Conservation (phyloP, 2,329 filamentous ascomycete genomes). For the Aspergillus texensis region DNA sequence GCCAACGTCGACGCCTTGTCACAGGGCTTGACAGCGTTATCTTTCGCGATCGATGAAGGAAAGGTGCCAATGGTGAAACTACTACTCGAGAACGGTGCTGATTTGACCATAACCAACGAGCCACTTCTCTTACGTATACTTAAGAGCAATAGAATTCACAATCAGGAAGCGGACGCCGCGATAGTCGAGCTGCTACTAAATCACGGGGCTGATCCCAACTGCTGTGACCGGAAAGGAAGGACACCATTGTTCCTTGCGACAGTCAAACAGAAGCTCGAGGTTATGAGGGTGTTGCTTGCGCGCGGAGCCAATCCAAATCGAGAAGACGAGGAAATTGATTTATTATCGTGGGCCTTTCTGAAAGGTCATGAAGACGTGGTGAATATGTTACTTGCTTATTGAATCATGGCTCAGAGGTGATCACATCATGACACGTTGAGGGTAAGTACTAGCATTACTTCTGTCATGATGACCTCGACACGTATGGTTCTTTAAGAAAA, state of each 20-base stretch:
- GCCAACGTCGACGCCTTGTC: background rate
- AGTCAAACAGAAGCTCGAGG: background rate
- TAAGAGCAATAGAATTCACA: background rate
- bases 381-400: background rate
- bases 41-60: background rate
- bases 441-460: background rate
- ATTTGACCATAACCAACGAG: background rate
- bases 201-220: background rate
- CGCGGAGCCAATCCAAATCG: background rate
- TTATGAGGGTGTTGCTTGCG: background rate
- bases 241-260: background rate
- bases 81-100: background rate
- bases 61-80: background rate
- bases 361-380: background rate
- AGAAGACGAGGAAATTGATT: background rate
- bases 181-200: background rate
- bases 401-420: background rate
- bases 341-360: background rate
- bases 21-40: background rate
- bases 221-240: background rate
- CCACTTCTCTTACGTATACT: background rate
- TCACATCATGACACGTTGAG: background rate
- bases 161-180: background rate
- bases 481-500: rapidly evolving
- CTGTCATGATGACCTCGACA: background rate